Evolutionary conservation across 495 filamentous ascomycete genomes (phyloP).

Genomic region (Lasiosphaeria hispida): DNA sequence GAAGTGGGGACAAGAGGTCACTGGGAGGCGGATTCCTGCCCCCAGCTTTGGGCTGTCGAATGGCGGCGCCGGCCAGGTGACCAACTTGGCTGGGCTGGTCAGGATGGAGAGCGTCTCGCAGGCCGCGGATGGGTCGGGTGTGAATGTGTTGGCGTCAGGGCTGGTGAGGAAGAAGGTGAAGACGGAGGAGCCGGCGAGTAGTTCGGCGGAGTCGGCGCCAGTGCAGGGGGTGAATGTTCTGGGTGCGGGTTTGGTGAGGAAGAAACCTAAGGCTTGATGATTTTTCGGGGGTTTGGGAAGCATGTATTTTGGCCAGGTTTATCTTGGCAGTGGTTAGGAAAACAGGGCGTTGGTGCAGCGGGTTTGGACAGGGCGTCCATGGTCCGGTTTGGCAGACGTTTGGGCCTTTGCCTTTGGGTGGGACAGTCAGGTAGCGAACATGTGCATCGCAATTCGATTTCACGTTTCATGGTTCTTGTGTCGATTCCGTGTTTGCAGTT

Average conservation of each 20-base stretch:
- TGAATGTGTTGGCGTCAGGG: conserved; percentile 6
- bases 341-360: too few species aligned
- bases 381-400: too few species aligned
- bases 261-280: conserved; percentile 16
- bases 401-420: too few species aligned
- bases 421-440: too few species aligned
- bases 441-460: too few species aligned
- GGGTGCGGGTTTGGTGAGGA: conserved; percentile 23
- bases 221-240: conserved; percentile 26
- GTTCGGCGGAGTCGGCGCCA: conserved; percentile 1
- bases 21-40: conserved; percentile 29
- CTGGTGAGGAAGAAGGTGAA: conserved; percentile 16
- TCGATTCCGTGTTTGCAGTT: too few species aligned
- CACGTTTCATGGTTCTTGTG: too few species aligned
- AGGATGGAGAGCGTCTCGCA: conserved; percentile 36
- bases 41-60: neutral
- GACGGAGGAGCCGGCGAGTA: conserved; percentile 11
- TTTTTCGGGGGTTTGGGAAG: neutral
- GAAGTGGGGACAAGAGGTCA: conserved; percentile 48
- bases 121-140: neutral
- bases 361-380: too few species aligned
- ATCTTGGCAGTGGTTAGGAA: too few species aligned
- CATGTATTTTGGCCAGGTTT: too few species aligned
- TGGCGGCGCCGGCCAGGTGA: conserved; percentile 23
- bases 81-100: conserved; percentile 35